Base-by-base conservation (phyloP, 345 rosid genomes). In the Lumnitzera littorea region DNA sequence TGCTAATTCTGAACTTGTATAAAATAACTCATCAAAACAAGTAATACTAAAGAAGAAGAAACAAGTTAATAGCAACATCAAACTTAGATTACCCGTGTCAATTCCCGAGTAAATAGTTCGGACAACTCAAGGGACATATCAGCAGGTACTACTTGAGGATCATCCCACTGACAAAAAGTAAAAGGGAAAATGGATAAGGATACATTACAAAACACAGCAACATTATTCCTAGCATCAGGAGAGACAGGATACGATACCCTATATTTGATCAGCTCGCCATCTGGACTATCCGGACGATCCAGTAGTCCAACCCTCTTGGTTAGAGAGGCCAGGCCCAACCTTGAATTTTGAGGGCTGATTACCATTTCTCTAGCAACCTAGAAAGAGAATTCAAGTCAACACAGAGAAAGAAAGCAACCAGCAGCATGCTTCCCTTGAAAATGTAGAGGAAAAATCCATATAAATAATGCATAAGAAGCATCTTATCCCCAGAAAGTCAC, bases 341-440 rank as follows among this genome's bases (percentile, higher is more conserved):
- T 85, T 55, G 89, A 77, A 72, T 89, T 89, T 78, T 92, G 96
- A 50, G 98, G 96, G 64, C 96, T 89, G 74, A 92, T 89, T 64
- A 83, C 97, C 98, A 92, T 89, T 77, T 92, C 98, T 67, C 98
- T 87, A 3, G 90, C 97, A 73, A 92, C 85, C 98, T 92, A 74
- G 66, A 72, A 63, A 62, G 64, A 74, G 8, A 66, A 60, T 29
- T 53, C 29, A 20, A 61, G 27, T 65, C 47, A 58, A 49, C 16
- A 62, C 46, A 59, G 51, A 23, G n/a, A 31, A 16, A 62, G n/a
- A n/a, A 11, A 24, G 16, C 43, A 36, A 36, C 43, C 10, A 7
- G 43, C 43, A 36, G 43, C 43, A 36, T 36, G 43, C 43, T 36
- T 36, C 43, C 5, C 43, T 36, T 36, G 43, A 67, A 49, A 27